Evolutionary conservation across 2,329 filamentous ascomycete genomes (phyloP).

Genomic region (Colletotrichum orbiculare): DNA sequence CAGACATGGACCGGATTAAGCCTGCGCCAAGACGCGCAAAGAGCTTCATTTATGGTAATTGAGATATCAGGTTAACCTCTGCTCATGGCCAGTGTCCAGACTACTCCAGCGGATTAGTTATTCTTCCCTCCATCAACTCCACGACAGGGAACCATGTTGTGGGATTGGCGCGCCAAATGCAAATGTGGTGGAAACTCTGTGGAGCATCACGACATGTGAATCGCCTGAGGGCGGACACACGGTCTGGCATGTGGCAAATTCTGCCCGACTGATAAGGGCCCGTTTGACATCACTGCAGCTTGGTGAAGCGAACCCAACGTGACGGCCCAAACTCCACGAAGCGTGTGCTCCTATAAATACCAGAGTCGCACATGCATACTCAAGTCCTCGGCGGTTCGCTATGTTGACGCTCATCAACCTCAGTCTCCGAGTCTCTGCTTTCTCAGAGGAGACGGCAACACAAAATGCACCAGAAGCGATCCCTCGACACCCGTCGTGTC

Average conservation of each 20-base stretch:
- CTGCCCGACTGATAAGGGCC: conserved; percentile 11
- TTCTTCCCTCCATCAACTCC: conserved; percentile 1
- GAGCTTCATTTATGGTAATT: background rate
- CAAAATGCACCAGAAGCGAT: conserved; percentile 19
- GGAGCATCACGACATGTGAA: conserved; percentile 20
- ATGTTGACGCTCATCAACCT: background rate
- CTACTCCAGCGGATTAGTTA: background rate
- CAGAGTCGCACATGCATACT: background rate
- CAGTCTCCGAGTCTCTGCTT: background rate
- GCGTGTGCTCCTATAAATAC: background rate
- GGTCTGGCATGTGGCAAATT: conserved; percentile 24
- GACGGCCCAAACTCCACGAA: background rate
- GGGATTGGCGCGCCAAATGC: conserved; percentile 21
- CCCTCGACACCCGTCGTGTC: conserved; percentile 15
- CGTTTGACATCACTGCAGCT: conserved; percentile 17
- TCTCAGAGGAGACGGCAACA: background rate
- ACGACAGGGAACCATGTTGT: background rate
- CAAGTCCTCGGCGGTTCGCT: background rate
- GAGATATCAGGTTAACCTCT: background rate
- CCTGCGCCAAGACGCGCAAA: background rate
- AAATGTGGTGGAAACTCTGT: conserved; percentile 22
- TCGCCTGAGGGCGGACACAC: conserved; percentile 20
- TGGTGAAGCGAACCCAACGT: background rate
- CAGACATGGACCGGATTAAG: background rate
- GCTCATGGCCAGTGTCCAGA: background rate